Evolutionary conservation across 768 basidiomycete genomes (phyloP).

Genomic region (Galerina marginata): DNA sequence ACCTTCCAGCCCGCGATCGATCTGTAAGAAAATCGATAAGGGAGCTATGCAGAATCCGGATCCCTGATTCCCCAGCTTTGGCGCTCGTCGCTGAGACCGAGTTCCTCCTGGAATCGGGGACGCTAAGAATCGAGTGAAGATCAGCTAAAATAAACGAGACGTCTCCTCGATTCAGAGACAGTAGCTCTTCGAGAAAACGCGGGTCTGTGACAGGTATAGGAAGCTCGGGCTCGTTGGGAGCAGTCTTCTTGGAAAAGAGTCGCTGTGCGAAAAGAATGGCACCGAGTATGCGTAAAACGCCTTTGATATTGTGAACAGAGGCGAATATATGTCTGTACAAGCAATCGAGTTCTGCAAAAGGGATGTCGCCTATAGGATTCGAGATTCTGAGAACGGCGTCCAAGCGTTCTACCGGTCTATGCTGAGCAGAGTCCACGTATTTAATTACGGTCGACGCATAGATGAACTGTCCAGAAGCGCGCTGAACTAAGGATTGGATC

Average conservation of each 20-base stretch:
- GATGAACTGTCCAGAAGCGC: slow-evolving; percentile 32
- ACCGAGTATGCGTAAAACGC: slow-evolving; percentile 30
- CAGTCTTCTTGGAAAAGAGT: slow-evolving; percentile 18
- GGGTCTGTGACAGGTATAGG: slow-evolving; percentile 31
- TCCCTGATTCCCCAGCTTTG: slow-evolving; percentile 22
- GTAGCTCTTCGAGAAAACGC: slow-evolving; percentile 30
- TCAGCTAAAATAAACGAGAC: slow-evolving; percentile 29
- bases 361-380: slow-evolving; percentile 24
- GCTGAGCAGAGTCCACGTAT: slow-evolving; percentile 31
- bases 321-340: slow-evolving; percentile 29
- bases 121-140: slow-evolving; percentile 30
- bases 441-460: slow-evolving; percentile 34
- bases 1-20: slow-evolving; percentile 28
- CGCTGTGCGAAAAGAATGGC: slow-evolving; percentile 27
- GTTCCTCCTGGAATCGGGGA: slow-evolving; percentile 25
- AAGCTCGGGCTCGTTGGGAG: slow-evolving; percentile 22
- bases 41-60: slow-evolving; percentile 29
- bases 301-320: slow-evolving; percentile 28
- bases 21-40: slow-evolving; percentile 34
- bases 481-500: slow-evolving; percentile 23
- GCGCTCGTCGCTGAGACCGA: slow-evolving; percentile 7
- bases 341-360: slow-evolving; percentile 31
- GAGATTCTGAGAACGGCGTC: slow-evolving; percentile 27
- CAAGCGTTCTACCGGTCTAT: slow-evolving; percentile 31
- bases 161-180: slow-evolving; percentile 31